Evolutionary conservation across 2,329 filamentous ascomycete genomes (phyloP).

Genomic region (Talaromyces marneffei): DNA sequence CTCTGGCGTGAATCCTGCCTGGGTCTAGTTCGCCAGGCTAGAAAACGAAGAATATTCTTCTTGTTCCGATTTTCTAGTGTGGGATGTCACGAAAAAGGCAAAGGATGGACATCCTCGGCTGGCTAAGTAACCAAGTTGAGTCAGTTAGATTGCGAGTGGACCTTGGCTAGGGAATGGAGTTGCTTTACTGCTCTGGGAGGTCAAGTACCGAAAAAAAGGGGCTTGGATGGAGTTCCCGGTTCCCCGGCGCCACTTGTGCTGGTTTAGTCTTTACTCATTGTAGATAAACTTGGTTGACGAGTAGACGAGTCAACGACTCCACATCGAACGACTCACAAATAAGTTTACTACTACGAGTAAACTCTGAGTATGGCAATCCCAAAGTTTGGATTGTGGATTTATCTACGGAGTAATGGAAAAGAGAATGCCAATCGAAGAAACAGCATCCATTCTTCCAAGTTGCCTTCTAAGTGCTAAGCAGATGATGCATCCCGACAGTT

Average conservation of each 20-base stretch:
- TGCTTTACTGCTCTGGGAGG: neutral
- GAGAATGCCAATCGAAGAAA: neutral
- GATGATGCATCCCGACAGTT: too few species aligned
- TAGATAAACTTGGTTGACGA: neutral
- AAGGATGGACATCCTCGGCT: neutral
- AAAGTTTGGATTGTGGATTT: neutral
- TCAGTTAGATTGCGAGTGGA: neutral
- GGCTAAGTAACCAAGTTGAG: too few species aligned
- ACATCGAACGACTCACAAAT: neutral
- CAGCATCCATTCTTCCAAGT: neutral
- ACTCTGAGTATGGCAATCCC: neutral
- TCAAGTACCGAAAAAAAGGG: slow-evolving; percentile 5
- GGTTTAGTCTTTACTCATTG: too few species aligned
- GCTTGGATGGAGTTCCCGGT: slow-evolving; percentile 1
- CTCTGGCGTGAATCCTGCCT: neutral
- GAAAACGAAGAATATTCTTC: slow-evolving; percentile 3
- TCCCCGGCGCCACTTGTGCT: slow-evolving; percentile 8
- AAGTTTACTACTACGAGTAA: too few species aligned
- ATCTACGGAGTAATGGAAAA: neutral
- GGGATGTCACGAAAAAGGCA: neutral
- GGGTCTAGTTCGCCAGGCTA: neutral
- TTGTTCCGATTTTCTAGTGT: neutral
- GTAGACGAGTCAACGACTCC: neutral
- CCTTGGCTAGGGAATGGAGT: neutral
- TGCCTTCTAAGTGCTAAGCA: too few species aligned